Evolutionary conservation across 2,329 filamentous ascomycete species (phyloP).

Genomic region (Scortechinia acanthostroma): DNA sequence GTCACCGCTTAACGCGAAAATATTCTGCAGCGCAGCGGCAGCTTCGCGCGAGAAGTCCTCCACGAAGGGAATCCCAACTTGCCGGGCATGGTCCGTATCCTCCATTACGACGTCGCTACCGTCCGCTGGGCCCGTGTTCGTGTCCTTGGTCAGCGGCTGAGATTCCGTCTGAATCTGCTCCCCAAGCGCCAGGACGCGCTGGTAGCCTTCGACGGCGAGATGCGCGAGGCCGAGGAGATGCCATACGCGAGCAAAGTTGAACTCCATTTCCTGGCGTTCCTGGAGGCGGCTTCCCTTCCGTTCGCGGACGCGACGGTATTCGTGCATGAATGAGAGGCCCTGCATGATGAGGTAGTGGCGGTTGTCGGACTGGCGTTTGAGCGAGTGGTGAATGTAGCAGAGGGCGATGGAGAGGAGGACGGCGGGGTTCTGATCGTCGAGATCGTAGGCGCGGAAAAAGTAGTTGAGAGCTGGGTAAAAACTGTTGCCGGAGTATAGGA

Average conservation of each 20-base stretch:
- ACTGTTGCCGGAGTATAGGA: slow-evolving; percentile 45
- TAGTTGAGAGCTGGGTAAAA: slow-evolving; percentile 51
- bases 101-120: not conserved
- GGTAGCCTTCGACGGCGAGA: slow-evolving; percentile 45
- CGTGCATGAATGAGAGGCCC: slow-evolving; percentile 47
- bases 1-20: not conserved
- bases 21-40: not conserved
- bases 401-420: slow-evolving; percentile 48
- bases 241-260: slow-evolving; percentile 51
- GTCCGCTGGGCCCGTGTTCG: not conserved
- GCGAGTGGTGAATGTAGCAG: slow-evolving; percentile 48
- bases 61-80: not conserved
- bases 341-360: slow-evolving; percentile 54
- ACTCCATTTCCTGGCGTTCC: slow-evolving; percentile 54
- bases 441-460: slow-evolving; percentile 38
- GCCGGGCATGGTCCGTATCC: not conserved
- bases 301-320: slow-evolving; percentile 45
- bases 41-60: slow-evolving; percentile 3
- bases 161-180: slow-evolving; percentile 15
- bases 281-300: slow-evolving; percentile 23
- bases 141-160: too few relatives aligned
- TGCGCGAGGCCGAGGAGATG: slow-evolving; percentile 49
- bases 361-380: slow-evolving; percentile 55
- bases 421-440: slow-evolving; percentile 43
- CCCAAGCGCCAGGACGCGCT: slow-evolving; percentile 39